phyloP scores from a whole-genome alignment of 768 basidiomycete genomes.

The Symmetrospora coprosmae region DNA sequence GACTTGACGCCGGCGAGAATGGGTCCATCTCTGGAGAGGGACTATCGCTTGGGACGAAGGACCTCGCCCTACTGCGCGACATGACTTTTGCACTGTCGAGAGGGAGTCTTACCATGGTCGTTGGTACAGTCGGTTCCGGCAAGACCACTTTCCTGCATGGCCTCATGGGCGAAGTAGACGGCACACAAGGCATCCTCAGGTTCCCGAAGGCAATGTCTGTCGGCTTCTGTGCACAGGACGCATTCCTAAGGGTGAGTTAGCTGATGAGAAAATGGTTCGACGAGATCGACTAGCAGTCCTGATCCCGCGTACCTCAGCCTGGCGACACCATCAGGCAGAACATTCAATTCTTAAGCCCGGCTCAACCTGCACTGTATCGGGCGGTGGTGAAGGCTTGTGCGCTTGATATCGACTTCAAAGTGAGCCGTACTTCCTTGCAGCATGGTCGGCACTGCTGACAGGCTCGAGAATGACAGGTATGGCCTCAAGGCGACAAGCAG shows the following conservation, averaged over 20 bases:
- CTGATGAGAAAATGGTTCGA: no score
- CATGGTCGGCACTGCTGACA: background rate
- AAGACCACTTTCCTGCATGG: conserved; percentile 21
- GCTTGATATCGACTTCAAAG: conserved; percentile 14
- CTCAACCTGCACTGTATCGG: conserved; percentile 22
- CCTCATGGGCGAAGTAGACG: conserved; percentile 18
- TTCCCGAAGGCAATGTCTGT: background rate
- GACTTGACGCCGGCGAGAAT: background rate
- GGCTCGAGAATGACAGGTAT: background rate
- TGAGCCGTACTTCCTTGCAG: background rate
- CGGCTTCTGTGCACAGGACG: conserved; percentile 20
- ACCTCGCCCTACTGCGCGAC: background rate
- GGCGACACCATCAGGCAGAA: conserved; percentile 15
- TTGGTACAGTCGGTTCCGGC: conserved; percentile 13
- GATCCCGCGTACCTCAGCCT: no score
- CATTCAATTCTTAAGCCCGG: conserved; percentile 9
- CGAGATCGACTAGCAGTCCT: no score
- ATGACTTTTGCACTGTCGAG: background rate
- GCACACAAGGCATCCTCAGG: background rate
- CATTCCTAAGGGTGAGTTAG: conserved; percentile 13
- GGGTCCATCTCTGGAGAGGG: background rate
- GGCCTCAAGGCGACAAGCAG: conserved; percentile 13
- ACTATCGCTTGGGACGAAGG: background rate
- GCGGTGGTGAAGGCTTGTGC: conserved; percentile 14
- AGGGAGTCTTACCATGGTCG: conserved; percentile 9